phyloP scores from a whole-genome alignment of 129 eudicot genomes.

The Mikania micrantha region DNA sequence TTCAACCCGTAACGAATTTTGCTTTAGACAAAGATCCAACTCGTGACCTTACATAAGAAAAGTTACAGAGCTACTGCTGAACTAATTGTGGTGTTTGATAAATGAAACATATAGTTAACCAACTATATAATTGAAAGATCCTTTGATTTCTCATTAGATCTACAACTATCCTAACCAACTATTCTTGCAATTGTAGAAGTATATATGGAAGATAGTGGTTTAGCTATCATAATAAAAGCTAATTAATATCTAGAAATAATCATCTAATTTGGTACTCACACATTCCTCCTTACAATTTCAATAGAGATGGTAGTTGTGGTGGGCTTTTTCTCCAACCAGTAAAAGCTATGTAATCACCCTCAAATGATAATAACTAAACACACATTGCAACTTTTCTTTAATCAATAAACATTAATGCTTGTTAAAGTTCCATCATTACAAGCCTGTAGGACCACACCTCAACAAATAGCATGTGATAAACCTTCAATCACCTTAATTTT shows the following conservation, averaged over 20 bases:
- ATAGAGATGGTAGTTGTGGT: constrained; percentile 17
- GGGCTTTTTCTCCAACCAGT: constrained; percentile 14
- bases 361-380: constrained; percentile 20
- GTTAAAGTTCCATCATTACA: constrained; percentile 23
- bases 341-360: constrained; percentile 21
- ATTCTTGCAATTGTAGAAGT: neutral
- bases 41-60: no score
- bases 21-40: no score
- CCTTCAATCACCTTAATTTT: constrained; percentile 3
- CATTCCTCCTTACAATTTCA: neutral
- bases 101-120: no score
- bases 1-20: no score
- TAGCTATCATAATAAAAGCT: constrained; percentile 4
- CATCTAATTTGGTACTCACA: neutral
- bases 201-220: neutral
- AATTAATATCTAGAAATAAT: neutral
- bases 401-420: constrained; percentile 20
- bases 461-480: constrained; percentile 18
- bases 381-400: constrained; percentile 16
- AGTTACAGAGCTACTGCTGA: no score
- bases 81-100: no score
- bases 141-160: no score
- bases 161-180: neutral
- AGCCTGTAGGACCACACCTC: constrained; percentile 5
- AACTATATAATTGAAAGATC: no score